Evolutionary conservation across 139 green algal genomes (phyloP), one percentile per base, ranked within the genome.

Genomic region (Raphidocelis subcapitata): DNA sequence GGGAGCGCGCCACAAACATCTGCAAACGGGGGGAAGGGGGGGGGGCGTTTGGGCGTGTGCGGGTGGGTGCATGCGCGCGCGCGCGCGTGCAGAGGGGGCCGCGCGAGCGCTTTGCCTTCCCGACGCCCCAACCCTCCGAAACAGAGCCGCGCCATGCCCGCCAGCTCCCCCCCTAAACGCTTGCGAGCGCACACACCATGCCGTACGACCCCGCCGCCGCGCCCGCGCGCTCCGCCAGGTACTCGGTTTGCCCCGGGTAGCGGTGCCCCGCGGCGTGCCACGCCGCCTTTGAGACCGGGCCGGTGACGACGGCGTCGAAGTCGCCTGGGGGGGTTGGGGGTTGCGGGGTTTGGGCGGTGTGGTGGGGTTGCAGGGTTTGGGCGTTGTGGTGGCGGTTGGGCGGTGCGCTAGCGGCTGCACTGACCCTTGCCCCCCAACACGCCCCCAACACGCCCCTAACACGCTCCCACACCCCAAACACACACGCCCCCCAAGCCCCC

Each of bases 231-330:
- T 62, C 55, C 16, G 55, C 55, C 14, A 62, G 55, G 26, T 35
- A 31, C 55, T 62, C 55, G 5, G 55, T 62, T 62, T 62, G 55
- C 5, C 55, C 55, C 10, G 55, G 55, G 55, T 62, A 62, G 55
- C 10, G 5, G 55, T 62, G 55, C 5, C 55, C 55, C 24, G 55
- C 55, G 5, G 24, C n/a, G 26, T 62, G 55, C 55, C 55, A 62
- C 24, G n/a, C 24, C 16, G 55, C 8, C 55, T 62, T 62, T 8
- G 55, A 12, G 26, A 62, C 16, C 10, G 55, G 55, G 55, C 55
- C 55, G 10, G 55, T 62, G 10, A 62, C 55, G 24, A 62, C 26
- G 26, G n/a, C 55, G 26, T 62, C 55, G n/a, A 28, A 29, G n/a
- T 62, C 55, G 5, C 55, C 55, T 62, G 8, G 24, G 14, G 24